These are phyloP conservation scores for Ammopiptanthus mongolicus DNA, from an alignment of 306 rosid genomes.

Conservation along the genomic window DNA sequence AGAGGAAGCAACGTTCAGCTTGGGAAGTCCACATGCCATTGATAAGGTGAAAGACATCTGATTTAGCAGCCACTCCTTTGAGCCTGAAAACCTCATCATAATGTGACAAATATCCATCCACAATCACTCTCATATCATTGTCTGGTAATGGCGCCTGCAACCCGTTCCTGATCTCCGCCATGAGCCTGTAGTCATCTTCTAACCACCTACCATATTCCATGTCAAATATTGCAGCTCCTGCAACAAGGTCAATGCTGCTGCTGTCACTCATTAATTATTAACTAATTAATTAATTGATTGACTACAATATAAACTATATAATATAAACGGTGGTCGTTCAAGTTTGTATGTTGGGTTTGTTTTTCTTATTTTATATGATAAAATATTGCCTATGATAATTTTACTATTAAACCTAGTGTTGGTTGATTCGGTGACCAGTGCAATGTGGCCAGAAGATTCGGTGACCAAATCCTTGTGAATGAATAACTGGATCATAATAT, in stretches of 20 bases:
- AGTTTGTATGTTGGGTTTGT: too few species aligned
- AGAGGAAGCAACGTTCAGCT: conserved; percentile 87
- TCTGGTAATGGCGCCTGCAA: conserved; percentile 60
- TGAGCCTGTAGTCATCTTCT: conserved; percentile 76
- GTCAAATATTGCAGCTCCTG: conserved; percentile 92
- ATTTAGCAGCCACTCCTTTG: conserved; percentile 63
- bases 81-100: conserved; percentile 76
- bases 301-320: background rate
- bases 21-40: conserved; percentile 89
- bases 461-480: too few species aligned
- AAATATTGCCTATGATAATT: background rate
- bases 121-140: conserved; percentile 48
- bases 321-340: background rate
- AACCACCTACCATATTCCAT: conserved; percentile 92
- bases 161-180: conserved; percentile 62
- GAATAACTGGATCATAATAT: too few species aligned
- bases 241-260: too few species aligned
- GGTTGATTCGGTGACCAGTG: background rate
- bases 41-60: conserved; percentile 81
- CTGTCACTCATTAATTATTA: too few species aligned
- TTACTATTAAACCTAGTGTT: background rate
- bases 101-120: conserved; percentile 64
- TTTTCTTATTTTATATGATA: too few species aligned
- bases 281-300: too few species aligned
- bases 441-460: background rate